Evolutionary conservation across 2,329 filamentous ascomycete genomes (phyloP).

Genomic region (Bisporella sp.): DNA sequence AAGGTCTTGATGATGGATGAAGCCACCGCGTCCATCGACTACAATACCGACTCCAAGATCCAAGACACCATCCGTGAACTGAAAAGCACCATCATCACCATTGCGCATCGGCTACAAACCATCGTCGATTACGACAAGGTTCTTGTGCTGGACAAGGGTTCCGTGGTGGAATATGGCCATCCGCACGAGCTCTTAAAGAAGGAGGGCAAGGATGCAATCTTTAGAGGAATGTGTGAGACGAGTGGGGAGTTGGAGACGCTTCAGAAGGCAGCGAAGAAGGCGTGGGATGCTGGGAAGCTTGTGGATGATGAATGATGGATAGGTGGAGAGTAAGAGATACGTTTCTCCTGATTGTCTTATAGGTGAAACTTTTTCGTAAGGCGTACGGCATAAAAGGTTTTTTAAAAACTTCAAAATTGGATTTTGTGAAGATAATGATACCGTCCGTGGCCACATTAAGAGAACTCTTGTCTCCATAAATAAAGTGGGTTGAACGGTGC

Average conservation of each 20-base stretch:
- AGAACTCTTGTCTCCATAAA: too few species aligned
- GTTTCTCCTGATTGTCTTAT: too few species aligned
- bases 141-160: constrained; percentile 82
- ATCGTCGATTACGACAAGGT: constrained; percentile 99
- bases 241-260: constrained; percentile 56
- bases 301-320: constrained; percentile 28
- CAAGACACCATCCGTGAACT: constrained; percentile 94
- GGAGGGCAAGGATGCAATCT: constrained; percentile 43
- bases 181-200: constrained; percentile 75
- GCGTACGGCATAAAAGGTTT: too few species aligned
- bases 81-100: constrained; percentile 89
- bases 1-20: constrained; percentile 99
- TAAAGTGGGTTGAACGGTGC: too few species aligned
- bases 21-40: constrained; percentile 95
- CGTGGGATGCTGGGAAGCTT: constrained; percentile 34
- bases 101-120: constrained; percentile 90
- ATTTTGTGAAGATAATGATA: too few species aligned
- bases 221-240: constrained; percentile 62
- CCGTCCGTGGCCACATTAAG: too few species aligned
- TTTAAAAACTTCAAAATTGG: too few species aligned
- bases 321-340: background rate
- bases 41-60: constrained; percentile 90
- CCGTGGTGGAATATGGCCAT: constrained; percentile 84
- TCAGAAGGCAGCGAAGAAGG: constrained; percentile 43
- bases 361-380: too few species aligned